Percentiles rank a stretch among this genome's conserved stretches.
These are phyloP conservation scores for Plasmopara viticola DNA, from an alignment of 352 stramenopile genomes.

Conservation along the genomic window DNA sequence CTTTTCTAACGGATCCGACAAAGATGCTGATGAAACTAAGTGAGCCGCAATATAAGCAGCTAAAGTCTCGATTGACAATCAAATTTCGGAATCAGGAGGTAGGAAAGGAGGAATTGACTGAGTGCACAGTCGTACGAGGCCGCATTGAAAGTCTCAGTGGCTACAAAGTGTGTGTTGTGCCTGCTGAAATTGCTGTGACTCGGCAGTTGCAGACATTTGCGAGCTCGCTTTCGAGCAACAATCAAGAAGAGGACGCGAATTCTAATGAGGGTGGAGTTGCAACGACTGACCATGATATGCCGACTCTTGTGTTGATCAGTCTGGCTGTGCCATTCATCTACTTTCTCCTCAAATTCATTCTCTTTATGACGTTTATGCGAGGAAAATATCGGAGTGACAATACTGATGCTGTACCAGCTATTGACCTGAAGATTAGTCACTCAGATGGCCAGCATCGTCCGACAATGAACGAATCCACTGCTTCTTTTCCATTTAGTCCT, in stretches of 20 bases:
- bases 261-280: background rate
- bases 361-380: conserved; percentile 32
- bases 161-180: conserved; percentile 20
- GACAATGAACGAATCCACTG: conserved; percentile 26
- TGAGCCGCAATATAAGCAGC: conserved; percentile 14
- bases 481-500: conserved; percentile 16
- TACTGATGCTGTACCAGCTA: background rate
- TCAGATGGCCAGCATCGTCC: conserved; percentile 14
- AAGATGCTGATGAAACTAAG: conserved; percentile 12
- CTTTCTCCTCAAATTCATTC: conserved; percentile 33
- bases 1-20: conserved; percentile 4
- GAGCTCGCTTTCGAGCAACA: conserved; percentile 3
- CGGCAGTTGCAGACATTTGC: conserved; percentile 8
- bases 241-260: conserved; percentile 2
- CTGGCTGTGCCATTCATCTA: conserved; percentile 31
- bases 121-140: conserved; percentile 13
- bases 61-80: conserved; percentile 6
- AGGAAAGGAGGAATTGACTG: background rate
- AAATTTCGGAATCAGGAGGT: conserved; percentile 1
- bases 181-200: conserved; percentile 6
- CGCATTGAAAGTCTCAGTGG: conserved; percentile 7
- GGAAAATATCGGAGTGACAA: conserved; percentile 16
- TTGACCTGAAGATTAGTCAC: conserved; percentile 2
- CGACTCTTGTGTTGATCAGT: conserved; percentile 30
- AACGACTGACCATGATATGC: conserved; percentile 7